Percentiles rank a stretch among this genome's conserved stretches.
phyloP scores from a whole-genome alignment of 2,329 filamentous ascomycete genomes.

The Neofusicoccum sp. region DNA sequence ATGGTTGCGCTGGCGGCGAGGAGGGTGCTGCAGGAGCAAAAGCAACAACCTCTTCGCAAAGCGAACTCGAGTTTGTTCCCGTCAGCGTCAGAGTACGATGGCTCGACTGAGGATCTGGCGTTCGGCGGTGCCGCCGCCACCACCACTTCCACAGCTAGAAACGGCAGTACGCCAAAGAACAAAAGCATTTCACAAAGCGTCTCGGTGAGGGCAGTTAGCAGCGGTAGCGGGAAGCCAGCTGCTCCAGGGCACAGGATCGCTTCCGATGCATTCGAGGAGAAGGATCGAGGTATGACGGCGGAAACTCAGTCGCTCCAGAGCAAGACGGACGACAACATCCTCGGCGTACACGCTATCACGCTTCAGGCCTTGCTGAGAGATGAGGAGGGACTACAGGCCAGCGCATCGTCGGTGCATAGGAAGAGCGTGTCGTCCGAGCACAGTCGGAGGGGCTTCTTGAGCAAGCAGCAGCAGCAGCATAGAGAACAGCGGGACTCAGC shows the following conservation, averaged over 20 bases:
- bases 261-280: not conserved
- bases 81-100: no score
- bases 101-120: no score
- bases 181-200: no score
- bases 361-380: conserved; percentile 18
- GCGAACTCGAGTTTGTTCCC: no score
- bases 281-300: not conserved
- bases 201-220: no score
- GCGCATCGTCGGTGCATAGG: not conserved
- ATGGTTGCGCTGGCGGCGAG: no score
- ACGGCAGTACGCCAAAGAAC: no score
- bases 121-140: no score
- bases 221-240: no score
- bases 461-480: not conserved
- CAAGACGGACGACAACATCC: conserved; percentile 14
- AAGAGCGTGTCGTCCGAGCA: conserved; percentile 7
- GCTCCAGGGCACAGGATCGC: not conserved
- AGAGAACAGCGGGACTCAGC: not conserved
- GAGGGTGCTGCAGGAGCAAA: no score
- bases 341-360: conserved; percentile 20
- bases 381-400: conserved; percentile 11
- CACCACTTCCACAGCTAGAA: no score
- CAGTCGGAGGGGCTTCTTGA: not conserved
- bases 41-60: no score
- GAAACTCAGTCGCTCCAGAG: conserved; percentile 1